Evolutionary conservation across 495 filamentous ascomycete genomes (phyloP).

Genomic region (Mycothermus thermophilus): DNA sequence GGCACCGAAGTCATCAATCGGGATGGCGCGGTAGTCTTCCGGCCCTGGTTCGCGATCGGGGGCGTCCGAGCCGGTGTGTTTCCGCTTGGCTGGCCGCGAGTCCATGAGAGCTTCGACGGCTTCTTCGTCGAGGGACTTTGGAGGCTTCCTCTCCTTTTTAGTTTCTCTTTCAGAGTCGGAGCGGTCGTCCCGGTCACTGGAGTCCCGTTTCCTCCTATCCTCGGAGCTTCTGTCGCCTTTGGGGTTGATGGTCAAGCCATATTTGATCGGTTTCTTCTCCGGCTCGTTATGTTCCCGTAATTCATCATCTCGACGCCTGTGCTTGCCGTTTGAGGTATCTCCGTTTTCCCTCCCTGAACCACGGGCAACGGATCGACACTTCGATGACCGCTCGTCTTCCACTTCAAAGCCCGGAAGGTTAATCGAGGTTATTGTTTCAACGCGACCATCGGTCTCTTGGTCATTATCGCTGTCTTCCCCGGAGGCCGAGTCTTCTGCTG

Average conservation of each 20-base stretch:
- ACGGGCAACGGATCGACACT: too few relatives aligned
- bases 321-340: not conserved
- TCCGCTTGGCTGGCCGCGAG: constrained; percentile 21
- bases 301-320: not conserved
- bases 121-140: constrained; percentile 53
- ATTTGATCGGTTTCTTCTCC: constrained; percentile 25
- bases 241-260: constrained; percentile 31
- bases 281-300: constrained; percentile 20
- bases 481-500: constrained; percentile 21
- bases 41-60: constrained; percentile 62
- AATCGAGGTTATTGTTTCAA: constrained; percentile 28
- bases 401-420: too few relatives aligned
- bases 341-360: not conserved
- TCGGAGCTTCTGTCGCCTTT: constrained; percentile 5
- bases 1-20: constrained; percentile 87
- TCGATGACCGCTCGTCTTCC: too few relatives aligned
- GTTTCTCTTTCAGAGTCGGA: constrained; percentile 9
- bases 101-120: constrained; percentile 70
- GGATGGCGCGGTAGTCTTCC: constrained; percentile 75
- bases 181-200: not conserved
- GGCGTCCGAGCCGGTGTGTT: constrained; percentile 44
- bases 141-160: constrained; percentile 12
- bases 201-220: not conserved
- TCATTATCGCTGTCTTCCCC: constrained; percentile 17
- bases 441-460: constrained; percentile 5